phyloP scores from a whole-genome alignment of 192 early-diverging fungal species.

The Coemansia sp. region DNA sequence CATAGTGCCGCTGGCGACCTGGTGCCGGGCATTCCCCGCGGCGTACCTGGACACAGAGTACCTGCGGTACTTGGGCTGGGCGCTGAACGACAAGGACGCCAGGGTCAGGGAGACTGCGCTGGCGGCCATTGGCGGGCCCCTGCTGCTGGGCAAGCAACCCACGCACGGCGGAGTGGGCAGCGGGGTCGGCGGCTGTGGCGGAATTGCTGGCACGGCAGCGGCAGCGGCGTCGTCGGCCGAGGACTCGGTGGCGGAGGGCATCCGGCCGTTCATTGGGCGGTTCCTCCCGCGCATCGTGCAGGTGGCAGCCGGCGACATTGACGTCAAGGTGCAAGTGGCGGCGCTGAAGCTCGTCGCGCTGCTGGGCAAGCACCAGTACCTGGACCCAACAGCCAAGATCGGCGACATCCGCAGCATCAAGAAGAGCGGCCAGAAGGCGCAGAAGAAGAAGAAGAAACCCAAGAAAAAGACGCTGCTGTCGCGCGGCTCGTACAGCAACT shows the following conservation, averaged over 20 bases:
- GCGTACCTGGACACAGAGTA: slow-evolving; percentile 75
- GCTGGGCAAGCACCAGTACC: slow-evolving; percentile 35
- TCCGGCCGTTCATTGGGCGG: slow-evolving; percentile 39
- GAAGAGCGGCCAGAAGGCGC: background rate
- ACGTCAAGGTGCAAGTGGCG: slow-evolving; percentile 46
- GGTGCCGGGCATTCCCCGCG: slow-evolving; percentile 73
- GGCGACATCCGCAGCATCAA: slow-evolving; percentile 31
- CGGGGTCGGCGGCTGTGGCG: no score
- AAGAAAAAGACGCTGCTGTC: slow-evolving; percentile 3
- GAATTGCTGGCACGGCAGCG: slow-evolving; percentile 69
- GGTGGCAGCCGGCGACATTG: slow-evolving; percentile 48
- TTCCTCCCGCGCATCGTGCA: slow-evolving; percentile 48
- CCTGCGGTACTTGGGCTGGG: slow-evolving; percentile 86
- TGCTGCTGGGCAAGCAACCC: slow-evolving; percentile 59
- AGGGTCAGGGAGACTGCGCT: slow-evolving; percentile 72
- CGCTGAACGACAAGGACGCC: slow-evolving; percentile 80
- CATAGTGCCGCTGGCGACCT: slow-evolving; percentile 76
- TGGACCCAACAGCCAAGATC: slow-evolving; percentile 32
- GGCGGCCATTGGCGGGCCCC: slow-evolving; percentile 61
- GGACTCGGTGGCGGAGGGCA: slow-evolving; percentile 55
- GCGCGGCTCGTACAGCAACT: slow-evolving; percentile 37
- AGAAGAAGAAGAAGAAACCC: background rate
- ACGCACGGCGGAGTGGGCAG: slow-evolving; percentile 67
- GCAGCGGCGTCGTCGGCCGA: slow-evolving; percentile 67
- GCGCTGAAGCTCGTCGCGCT: slow-evolving; percentile 39